Conservation (phyloP, 73 alveolate species). For the Effrenium voratum region DNA sequence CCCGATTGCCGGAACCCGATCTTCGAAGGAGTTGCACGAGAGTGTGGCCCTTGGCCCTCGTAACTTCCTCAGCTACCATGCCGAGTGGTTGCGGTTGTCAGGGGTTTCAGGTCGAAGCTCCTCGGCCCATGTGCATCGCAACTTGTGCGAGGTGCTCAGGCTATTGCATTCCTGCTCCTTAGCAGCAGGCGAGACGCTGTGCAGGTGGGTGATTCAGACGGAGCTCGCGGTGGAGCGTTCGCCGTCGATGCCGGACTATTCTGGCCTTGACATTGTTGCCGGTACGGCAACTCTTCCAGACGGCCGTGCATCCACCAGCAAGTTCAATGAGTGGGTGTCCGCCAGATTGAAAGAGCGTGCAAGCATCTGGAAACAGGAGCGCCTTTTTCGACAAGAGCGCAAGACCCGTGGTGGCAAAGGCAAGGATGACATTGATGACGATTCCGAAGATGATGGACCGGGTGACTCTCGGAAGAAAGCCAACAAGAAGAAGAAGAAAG, state of each 20-base stretch:
- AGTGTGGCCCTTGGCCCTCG: slow-evolving; percentile 3
- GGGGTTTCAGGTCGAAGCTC: slow-evolving; percentile 8
- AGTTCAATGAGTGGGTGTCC: slow-evolving; percentile 40
- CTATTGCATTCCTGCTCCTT: not conserved
- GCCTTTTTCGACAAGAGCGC: slow-evolving; percentile 9
- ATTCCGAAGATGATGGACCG: not conserved
- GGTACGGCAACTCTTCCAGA: slow-evolving; percentile 42
- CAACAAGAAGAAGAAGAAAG: not conserved
- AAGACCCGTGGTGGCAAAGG: not conserved
- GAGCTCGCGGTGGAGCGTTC: slow-evolving; percentile 41
- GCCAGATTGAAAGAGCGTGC: not conserved
- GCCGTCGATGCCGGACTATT: not conserved
- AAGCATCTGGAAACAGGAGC: slow-evolving; percentile 28
- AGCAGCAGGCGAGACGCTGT: slow-evolving; percentile 24
- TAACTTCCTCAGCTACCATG: slow-evolving; percentile 6
- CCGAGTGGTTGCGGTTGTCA: slow-evolving; percentile 28
- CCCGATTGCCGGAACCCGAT: not conserved
- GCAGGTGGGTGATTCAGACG: slow-evolving; percentile 26
- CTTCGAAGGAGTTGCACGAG: not conserved
- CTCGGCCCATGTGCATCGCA: slow-evolving; percentile 25
- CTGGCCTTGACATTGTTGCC: slow-evolving; percentile 48
- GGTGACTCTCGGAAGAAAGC: not conserved
- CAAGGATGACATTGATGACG: not conserved
- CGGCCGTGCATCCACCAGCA: not conserved
- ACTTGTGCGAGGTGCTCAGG: slow-evolving; percentile 42